phyloP scores from a whole-genome alignment of 148 eudicot species.

The Agrostemma githago region DNA sequence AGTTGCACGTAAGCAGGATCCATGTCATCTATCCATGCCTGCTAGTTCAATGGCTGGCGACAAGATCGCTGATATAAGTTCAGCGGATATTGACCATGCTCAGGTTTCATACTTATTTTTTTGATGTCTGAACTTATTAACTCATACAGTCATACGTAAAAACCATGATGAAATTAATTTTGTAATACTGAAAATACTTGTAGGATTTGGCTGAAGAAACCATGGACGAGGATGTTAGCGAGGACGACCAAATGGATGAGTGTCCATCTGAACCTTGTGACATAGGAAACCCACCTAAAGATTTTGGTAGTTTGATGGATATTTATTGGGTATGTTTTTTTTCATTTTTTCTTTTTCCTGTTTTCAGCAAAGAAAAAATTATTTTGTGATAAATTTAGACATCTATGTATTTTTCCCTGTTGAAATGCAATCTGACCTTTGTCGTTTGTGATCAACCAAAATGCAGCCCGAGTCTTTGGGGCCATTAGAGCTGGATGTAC shows the following conservation, averaged over 20 bases:
- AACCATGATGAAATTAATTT: not conserved
- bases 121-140: not conserved
- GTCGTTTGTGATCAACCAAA: slow-evolving; percentile 1
- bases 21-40: slow-evolving; percentile 17
- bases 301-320: slow-evolving; percentile 60
- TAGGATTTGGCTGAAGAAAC: slow-evolving; percentile 47
- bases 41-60: slow-evolving; percentile 25
- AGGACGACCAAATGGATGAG: slow-evolving; percentile 52
- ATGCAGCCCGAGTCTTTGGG: slow-evolving; percentile 94
- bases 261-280: slow-evolving; percentile 33
- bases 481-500: slow-evolving; percentile 78
- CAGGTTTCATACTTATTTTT: slow-evolving; percentile 40
- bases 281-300: slow-evolving; percentile 39
- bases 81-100: slow-evolving; percentile 23
- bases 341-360: not conserved
- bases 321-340: slow-evolving; percentile 68
- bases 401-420: not conserved
- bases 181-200: slow-evolving; percentile 5
- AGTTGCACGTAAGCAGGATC: slow-evolving; percentile 24
- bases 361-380: not conserved
- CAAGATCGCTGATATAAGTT: slow-evolving; percentile 24
- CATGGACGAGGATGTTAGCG: slow-evolving; percentile 27
- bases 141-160: not conserved
- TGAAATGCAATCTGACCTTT: slow-evolving; percentile 17
- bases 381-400: not conserved